These are phyloP conservation scores for Coemansia linderi DNA, from an alignment of 371 early-diverging fungal genomes.

Conservation along the genomic window DNA sequence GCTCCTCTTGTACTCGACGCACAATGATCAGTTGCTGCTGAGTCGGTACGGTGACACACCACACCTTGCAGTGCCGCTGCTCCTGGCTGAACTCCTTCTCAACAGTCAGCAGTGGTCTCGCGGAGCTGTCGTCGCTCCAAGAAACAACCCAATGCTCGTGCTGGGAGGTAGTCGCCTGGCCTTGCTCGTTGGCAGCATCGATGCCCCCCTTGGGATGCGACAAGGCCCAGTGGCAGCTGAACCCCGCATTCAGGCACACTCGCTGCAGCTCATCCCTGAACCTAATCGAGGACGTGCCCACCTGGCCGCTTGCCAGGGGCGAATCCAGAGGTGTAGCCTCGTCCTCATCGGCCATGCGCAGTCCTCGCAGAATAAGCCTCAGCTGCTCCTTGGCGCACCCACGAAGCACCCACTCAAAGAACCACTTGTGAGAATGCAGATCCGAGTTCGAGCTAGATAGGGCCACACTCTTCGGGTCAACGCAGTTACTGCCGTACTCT, in stretches of 20 bases:
- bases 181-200: not conserved
- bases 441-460: no score
- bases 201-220: not conserved
- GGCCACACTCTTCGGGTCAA: not conserved
- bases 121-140: constrained; percentile 3
- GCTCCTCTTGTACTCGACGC: constrained; percentile 13
- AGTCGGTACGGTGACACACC: constrained; percentile 28
- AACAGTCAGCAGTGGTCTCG: constrained; percentile 3
- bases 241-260: constrained; percentile 24
- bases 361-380: constrained; percentile 10
- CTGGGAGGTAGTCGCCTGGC: not conserved
- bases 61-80: constrained; percentile 15
- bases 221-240: constrained; percentile 13
- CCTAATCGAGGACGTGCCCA: not conserved
- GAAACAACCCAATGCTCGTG: constrained; percentile 3
- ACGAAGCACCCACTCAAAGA: constrained; percentile 18
- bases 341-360: constrained; percentile 7
- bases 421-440: not conserved
- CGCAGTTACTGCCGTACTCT: not conserved
- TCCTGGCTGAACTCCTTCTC: constrained; percentile 3
- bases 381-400: constrained; percentile 6
- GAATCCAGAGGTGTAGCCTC: not conserved
- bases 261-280: constrained; percentile 32
- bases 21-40: constrained; percentile 20
- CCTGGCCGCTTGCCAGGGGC: not conserved